Percentiles rank a stretch among this genome's conserved stretches.
These are phyloP conservation scores for Petrea volubilis DNA, from an alignment of 257 asterid genomes.

Conservation along the genomic window DNA sequence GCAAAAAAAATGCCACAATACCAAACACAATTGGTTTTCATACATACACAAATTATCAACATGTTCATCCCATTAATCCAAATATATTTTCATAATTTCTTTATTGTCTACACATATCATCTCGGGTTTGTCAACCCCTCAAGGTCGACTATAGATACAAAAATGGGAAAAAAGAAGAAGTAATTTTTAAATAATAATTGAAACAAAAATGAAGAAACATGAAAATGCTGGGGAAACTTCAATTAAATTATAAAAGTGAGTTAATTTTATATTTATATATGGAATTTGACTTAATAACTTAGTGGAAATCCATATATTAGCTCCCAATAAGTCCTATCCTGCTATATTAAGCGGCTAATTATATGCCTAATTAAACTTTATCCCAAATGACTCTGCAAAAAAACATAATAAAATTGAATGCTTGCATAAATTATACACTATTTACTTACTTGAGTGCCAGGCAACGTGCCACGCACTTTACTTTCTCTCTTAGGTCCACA, in stretches of 20 bases:
- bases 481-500: conserved; percentile 29
- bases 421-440: neutral
- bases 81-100: no score
- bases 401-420: neutral
- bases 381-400: neutral
- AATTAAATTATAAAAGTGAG: neutral
- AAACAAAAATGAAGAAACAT: neutral
- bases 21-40: no score
- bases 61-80: no score
- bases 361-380: neutral
- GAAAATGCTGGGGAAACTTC: neutral
- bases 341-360: neutral
- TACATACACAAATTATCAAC: no score
- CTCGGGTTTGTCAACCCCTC: no score
- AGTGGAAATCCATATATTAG: conserved; percentile 13
- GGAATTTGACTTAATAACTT: conserved; percentile 17
- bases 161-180: no score
- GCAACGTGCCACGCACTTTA: conserved; percentile 40
- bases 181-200: neutral
- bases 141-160: no score
- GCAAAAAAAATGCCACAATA: no score
- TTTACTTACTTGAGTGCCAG: neutral
- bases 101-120: no score
- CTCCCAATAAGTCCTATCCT: neutral
- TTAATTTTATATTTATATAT: neutral